Base-by-base conservation (phyloP, 108 stramenopile species). In the Cyclotella baltica region DNA sequence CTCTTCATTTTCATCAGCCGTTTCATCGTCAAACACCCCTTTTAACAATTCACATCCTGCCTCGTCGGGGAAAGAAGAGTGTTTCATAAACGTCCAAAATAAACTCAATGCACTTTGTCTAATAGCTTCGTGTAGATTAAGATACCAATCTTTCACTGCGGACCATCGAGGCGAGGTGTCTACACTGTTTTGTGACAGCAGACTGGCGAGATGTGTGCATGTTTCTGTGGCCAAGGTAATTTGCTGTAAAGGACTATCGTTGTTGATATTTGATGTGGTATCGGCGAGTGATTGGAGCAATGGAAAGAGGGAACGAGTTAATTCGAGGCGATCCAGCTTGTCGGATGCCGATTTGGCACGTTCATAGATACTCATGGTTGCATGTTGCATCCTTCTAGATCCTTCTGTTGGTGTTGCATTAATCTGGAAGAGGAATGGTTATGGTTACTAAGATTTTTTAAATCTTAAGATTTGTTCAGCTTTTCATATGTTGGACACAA, bases 131-230 rank as follows among this genome's bases (percentile, higher is more conserved):
- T 37, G 22, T 29, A 79, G 40, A 38, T 34, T 38, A 11, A 15
- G 35, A 25, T 72, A 59, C 51, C 58, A 79, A 51, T 64, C 55
- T 55, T 55, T n/a, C 23, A 55, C 22, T 11, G 62, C 33, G 0
- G 15, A 48, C 46, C 40, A 35, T 55, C 35, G 31, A 27, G 15
- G 16, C 25, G 34, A 35, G 27, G 33, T 34, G 25, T 53, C 25
- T 1, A 18, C 19, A n/a, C 31, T 47, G 28, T 63, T 28, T 27
- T 57, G 70, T 22, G 70, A 31, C 18, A 79, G 53, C 30, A 79
- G 25, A 6, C 57, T 37, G 19, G 69, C 78, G 0, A 79, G 53
- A 28, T 38, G 27, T 5, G 65, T 72, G 53, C 71, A 72, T n/a
- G 50, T 63, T 28, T 65, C 30, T 27, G 62, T 72, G 22, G 78